Evolutionary conservation across 805 yeast species (phyloP).

Genomic region (Nakazawaea ishiwadae): DNA sequence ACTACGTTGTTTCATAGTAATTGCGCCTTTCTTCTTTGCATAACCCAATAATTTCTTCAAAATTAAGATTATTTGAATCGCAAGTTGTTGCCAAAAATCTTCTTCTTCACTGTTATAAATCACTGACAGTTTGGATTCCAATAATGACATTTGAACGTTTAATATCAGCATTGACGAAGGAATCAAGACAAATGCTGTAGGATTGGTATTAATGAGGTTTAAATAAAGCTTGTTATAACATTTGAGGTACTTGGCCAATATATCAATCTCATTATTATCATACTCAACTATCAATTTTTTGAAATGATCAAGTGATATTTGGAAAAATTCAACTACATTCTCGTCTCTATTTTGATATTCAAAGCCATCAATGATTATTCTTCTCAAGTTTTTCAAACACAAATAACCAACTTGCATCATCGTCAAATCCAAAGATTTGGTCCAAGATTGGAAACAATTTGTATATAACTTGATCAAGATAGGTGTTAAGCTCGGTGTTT

Average conservation of each 20-base stretch:
- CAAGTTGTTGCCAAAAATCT: slow-evolving; percentile 72
- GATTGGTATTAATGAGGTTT: slow-evolving; percentile 51
- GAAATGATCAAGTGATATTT: slow-evolving; percentile 52
- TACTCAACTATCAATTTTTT: slow-evolving; percentile 50
- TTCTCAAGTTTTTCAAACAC: slow-evolving; percentile 67
- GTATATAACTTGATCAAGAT: slow-evolving; percentile 56
- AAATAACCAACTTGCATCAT: slow-evolving; percentile 73
- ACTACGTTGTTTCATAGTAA: slow-evolving; percentile 53
- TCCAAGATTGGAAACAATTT: slow-evolving; percentile 61
- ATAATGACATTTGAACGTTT: slow-evolving; percentile 51
- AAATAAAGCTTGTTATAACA: slow-evolving; percentile 73
- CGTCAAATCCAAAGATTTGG: slow-evolving; percentile 40
- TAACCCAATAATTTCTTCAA: slow-evolving; percentile 61
- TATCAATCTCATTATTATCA: slow-evolving; percentile 40
- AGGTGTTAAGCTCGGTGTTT: slow-evolving; percentile 60
- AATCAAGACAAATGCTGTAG: slow-evolving; percentile 67
- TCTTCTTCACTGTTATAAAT: slow-evolving; percentile 55
- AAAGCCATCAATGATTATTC: slow-evolving; percentile 73
- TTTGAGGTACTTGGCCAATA: slow-evolving; percentile 65
- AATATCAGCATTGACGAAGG: slow-evolving; percentile 60
- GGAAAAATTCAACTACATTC: slow-evolving; percentile 58
- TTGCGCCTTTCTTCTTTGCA: slow-evolving; percentile 61
- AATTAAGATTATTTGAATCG: slow-evolving; percentile 60
- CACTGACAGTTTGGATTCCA: slow-evolving; percentile 59
- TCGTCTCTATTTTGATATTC: slow-evolving; percentile 61